A percentile compares a stretch with the other conserved stretches of the same genome.
phyloP scores from a whole-genome alignment of 352 stramenopile species.

The Globisporangium splendens region DNA sequence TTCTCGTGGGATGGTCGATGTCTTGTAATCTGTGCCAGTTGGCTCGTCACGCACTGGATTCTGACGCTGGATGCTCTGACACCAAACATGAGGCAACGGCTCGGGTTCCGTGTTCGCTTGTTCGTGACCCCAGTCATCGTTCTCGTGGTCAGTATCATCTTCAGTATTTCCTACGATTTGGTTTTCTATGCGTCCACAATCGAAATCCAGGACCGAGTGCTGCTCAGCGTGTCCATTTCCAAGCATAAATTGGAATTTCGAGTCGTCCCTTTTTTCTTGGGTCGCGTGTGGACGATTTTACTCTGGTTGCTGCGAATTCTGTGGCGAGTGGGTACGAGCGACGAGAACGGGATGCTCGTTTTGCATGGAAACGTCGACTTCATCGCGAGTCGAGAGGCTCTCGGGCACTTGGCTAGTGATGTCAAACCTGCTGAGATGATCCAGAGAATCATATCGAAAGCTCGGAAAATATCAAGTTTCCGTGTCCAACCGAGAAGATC shows the following conservation, averaged over 20 bases:
- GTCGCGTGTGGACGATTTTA: slow-evolving; percentile 7
- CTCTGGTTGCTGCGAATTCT: slow-evolving; percentile 9
- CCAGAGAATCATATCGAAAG: no score
- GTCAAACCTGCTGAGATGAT: no score
- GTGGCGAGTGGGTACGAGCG: slow-evolving; percentile 5
- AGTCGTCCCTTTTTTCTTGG: slow-evolving; percentile 2
- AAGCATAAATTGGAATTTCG: slow-evolving; percentile 1
- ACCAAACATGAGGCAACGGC: slow-evolving; percentile 2
- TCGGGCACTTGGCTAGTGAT: no score
- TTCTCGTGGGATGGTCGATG: slow-evolving; percentile 18
- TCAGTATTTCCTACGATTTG: slow-evolving; percentile 5
- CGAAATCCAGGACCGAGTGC: slow-evolving; percentile 2
- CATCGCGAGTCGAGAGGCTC: neutral
- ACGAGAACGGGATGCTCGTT: slow-evolving; percentile 4
- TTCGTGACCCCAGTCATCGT: neutral
- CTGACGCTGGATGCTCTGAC: slow-evolving; percentile 27
- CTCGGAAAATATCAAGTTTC: no score
- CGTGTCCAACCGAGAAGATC: no score
- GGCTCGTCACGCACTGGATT: slow-evolving; percentile 19
- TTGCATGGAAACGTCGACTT: slow-evolving; percentile 12
- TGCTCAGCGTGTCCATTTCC: neutral
- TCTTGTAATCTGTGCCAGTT: slow-evolving; percentile 8
- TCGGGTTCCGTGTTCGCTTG: slow-evolving; percentile 7
- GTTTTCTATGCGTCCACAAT: slow-evolving; percentile 3
- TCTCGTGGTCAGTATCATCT: neutral